phyloP scores from a whole-genome alignment of 768 basidiomycete genomes.

The Rhizopogon roseolus region DNA sequence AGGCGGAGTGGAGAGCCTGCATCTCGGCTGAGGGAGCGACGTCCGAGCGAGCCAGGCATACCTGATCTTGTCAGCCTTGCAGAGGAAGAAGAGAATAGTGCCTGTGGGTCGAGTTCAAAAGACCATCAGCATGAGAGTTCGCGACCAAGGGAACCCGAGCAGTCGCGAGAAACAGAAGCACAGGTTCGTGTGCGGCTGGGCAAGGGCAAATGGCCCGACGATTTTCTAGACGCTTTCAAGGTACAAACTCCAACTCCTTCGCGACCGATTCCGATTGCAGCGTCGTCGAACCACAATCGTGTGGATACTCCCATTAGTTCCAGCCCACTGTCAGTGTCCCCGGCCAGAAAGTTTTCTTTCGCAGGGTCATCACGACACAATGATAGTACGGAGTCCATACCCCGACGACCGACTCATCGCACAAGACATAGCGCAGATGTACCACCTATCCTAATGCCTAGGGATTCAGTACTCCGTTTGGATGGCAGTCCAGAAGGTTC shows the following conservation, averaged over 20 bases:
- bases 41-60: constrained; percentile 55
- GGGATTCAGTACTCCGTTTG: constrained; percentile 40
- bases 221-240: constrained; percentile 62
- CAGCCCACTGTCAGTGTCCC: constrained; percentile 38
- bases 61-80: constrained; percentile 63
- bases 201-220: constrained; percentile 83
- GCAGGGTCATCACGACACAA: constrained; percentile 32
- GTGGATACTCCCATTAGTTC: constrained; percentile 14
- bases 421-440: constrained; percentile 61
- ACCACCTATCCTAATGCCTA: constrained; percentile 37
- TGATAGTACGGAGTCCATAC: constrained; percentile 42
- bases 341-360: constrained; percentile 54
- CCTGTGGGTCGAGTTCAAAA: constrained; percentile 44
- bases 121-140: constrained; percentile 21
- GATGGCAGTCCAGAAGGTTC: constrained; percentile 59
- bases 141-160: constrained; percentile 14
- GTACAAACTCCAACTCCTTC: constrained; percentile 20
- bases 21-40: constrained; percentile 47
- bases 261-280: constrained; percentile 20
- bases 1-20: constrained; percentile 27
- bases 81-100: constrained; percentile 59
- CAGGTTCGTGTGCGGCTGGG: constrained; percentile 50
- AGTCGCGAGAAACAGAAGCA: constrained; percentile 19
- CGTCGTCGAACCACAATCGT: constrained; percentile 10
- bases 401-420: constrained; percentile 58